These are phyloP conservation scores for Curvularia sp. DNA, from an alignment of 2,329 filamentous ascomycete genomes.

Conservation along the genomic window DNA sequence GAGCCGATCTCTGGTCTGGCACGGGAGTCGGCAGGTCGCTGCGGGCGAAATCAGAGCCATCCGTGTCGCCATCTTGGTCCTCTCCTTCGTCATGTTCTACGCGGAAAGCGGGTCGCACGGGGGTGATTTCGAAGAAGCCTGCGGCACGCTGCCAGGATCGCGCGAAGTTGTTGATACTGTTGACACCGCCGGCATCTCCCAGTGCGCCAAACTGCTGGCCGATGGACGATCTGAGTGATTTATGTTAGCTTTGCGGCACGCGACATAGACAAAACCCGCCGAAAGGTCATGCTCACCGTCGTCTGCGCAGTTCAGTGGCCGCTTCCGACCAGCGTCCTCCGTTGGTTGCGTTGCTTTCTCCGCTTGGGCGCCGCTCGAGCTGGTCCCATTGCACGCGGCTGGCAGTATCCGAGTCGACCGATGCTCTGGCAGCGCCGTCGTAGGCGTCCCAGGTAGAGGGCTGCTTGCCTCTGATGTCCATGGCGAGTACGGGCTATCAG, in stretches of 20 bases:
- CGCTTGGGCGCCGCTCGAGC: slow-evolving; percentile 40
- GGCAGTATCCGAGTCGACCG: slow-evolving; percentile 47
- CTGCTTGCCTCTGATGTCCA: slow-evolving; percentile 51
- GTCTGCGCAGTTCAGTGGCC: slow-evolving; percentile 44
- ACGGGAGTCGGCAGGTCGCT: slow-evolving; percentile 39
- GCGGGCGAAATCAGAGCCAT: slow-evolving; percentile 43
- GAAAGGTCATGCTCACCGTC: slow-evolving; percentile 40
- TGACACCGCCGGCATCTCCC: slow-evolving; percentile 83
- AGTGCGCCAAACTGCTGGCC: slow-evolving; percentile 58
- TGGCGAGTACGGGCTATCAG: slow-evolving; percentile 24
- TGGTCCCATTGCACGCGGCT: slow-evolving; percentile 51
- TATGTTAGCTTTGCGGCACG: slow-evolving; percentile 12
- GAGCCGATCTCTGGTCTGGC: slow-evolving; percentile 51
- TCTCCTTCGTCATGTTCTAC: slow-evolving; percentile 46
- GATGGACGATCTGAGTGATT: slow-evolving; percentile 53
- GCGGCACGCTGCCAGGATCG: slow-evolving; percentile 91
- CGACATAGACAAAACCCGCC: not conserved
- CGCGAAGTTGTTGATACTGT: slow-evolving; percentile 93
- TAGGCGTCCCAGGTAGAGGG: slow-evolving; percentile 57
- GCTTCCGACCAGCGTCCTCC: slow-evolving; percentile 31
- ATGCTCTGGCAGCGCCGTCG: slow-evolving; percentile 53
- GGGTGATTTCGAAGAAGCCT: slow-evolving; percentile 85
- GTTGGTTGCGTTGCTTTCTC: slow-evolving; percentile 38
- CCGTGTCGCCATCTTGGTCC: slow-evolving; percentile 38
- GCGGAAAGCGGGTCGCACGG: slow-evolving; percentile 76